These are phyloP conservation scores for Fusarium mundagurra DNA, from an alignment of 2,329 filamentous ascomycete species.

Conservation along the genomic window DNA sequence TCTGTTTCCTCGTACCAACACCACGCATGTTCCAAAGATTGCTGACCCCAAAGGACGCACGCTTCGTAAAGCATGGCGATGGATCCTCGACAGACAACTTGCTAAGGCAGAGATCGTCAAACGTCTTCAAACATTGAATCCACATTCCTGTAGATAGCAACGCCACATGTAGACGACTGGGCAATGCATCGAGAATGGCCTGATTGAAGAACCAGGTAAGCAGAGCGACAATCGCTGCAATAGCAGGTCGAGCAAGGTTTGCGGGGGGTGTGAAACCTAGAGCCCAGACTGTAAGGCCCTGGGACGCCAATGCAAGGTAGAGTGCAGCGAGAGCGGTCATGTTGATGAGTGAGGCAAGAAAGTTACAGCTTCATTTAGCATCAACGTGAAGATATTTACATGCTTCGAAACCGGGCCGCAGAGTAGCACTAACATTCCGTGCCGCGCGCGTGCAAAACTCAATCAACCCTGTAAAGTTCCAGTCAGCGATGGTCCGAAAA, in stretches of 20 bases:
- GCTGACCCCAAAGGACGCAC: conserved; percentile 5
- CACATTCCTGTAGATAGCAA: conserved; percentile 30
- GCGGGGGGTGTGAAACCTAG: conserved; percentile 12
- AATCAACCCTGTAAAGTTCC: background rate
- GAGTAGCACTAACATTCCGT: background rate
- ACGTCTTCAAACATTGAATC: conserved; percentile 31
- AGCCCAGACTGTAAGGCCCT: conserved; percentile 3
- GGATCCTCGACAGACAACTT: background rate
- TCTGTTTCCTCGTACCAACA: conserved; percentile 8
- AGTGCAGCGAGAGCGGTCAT: conserved; percentile 7
- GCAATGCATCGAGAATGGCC: conserved; percentile 2
- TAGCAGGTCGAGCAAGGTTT: background rate
- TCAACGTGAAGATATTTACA: background rate
- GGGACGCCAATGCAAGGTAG: conserved; percentile 6
- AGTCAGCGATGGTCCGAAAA: background rate
- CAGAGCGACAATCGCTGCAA: background rate
- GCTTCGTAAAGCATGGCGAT: background rate
- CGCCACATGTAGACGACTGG: conserved; percentile 27
- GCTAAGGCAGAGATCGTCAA: conserved; percentile 28
- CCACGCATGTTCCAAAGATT: conserved; percentile 35
- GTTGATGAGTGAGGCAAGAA: background rate
- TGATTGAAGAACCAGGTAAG: conserved; percentile 24
- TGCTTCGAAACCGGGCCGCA: background rate
- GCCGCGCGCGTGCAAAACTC: background rate
- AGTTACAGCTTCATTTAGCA: background rate